Percentiles rank a stretch among this genome's conserved stretches.
Evolutionary conservation across 129 eudicot genomes (phyloP).

Genomic region (Tagetes erecta): DNA sequence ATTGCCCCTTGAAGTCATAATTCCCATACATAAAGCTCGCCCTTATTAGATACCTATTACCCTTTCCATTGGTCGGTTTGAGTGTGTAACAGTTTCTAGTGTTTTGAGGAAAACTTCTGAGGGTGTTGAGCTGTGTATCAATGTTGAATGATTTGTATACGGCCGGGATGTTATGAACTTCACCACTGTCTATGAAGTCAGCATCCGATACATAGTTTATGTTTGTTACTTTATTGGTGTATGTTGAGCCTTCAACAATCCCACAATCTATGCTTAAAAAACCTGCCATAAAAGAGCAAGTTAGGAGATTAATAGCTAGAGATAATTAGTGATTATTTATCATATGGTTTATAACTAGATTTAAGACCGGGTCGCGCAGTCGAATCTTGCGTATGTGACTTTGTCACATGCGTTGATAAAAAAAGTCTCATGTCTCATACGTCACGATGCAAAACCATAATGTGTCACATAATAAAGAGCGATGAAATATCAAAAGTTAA

Average conservation of each 20-base stretch:
- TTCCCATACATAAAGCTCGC: constrained; percentile 56
- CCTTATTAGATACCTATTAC: constrained; percentile 39
- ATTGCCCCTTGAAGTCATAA: constrained; percentile 35
- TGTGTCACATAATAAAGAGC: no score
- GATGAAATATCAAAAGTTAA: no score
- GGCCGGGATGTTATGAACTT: constrained; percentile 23
- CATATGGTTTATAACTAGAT: no score
- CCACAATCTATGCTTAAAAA: constrained; percentile 75
- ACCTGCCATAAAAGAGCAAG: constrained; percentile 17
- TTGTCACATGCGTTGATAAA: no score
- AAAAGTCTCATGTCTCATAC: no score
- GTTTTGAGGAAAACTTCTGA: constrained; percentile 60
- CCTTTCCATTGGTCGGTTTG: constrained; percentile 40
- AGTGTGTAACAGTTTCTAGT: constrained; percentile 57
- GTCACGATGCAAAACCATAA: no score
- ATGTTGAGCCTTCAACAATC: constrained; percentile 24
- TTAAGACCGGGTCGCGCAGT: no score
- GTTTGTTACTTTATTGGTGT: constrained; percentile 26
- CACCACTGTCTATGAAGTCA: constrained; percentile 43
- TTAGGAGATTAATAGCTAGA: no score
- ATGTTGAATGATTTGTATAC: constrained; percentile 1
- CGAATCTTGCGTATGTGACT: no score
- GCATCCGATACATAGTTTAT: constrained; percentile 43
- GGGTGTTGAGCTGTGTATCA: constrained; percentile 25
- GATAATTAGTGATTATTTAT: no score